These are phyloP conservation scores for Rhodotorula glutinis DNA, from an alignment of 1,284 basidiomycete genomes.

Conservation along the genomic window DNA sequence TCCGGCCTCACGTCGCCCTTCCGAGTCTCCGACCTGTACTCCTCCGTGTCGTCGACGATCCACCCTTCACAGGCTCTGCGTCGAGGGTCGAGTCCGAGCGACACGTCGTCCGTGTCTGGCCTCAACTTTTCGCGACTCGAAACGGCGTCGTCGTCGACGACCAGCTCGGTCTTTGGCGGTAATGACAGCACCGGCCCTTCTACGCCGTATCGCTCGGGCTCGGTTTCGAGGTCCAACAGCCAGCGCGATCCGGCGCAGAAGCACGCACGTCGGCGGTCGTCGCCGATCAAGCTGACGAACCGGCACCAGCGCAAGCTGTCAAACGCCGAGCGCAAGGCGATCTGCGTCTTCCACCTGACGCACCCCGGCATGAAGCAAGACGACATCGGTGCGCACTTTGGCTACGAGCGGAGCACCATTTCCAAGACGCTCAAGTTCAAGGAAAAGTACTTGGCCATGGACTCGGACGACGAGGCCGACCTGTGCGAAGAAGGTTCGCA, in stretches of 20 bases:
- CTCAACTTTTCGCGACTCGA: slow-evolving; percentile 27
- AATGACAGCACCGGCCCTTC: slow-evolving; percentile 17
- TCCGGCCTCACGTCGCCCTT: slow-evolving; percentile 35
- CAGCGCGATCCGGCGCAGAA: slow-evolving; percentile 17
- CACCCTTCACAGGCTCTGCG: slow-evolving; percentile 30
- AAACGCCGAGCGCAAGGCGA: slow-evolving; percentile 69
- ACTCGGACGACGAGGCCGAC: slow-evolving; percentile 21
- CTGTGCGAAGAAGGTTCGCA: not conserved
- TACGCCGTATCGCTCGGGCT: slow-evolving; percentile 16
- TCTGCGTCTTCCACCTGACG: slow-evolving; percentile 65
- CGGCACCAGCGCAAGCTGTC: slow-evolving; percentile 55
- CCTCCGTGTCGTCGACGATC: slow-evolving; percentile 25
- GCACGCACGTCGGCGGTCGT: slow-evolving; percentile 16
- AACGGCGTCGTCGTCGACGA: slow-evolving; percentile 18
- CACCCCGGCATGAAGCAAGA: slow-evolving; percentile 58
- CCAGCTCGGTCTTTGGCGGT: slow-evolving; percentile 26
- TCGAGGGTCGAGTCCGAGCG: slow-evolving; percentile 28
- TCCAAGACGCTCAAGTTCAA: slow-evolving; percentile 85
- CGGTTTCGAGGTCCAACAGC: slow-evolving; percentile 16
- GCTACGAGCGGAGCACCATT: slow-evolving; percentile 86
- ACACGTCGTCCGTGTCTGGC: slow-evolving; percentile 22
- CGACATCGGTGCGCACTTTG: slow-evolving; percentile 70
- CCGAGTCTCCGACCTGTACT: slow-evolving; percentile 14
- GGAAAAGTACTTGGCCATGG: slow-evolving; percentile 66
- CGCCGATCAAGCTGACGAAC: slow-evolving; percentile 27